Conservation (phyloP, 1,284 basidiomycete genomes). For the Waitea zeae region DNA sequence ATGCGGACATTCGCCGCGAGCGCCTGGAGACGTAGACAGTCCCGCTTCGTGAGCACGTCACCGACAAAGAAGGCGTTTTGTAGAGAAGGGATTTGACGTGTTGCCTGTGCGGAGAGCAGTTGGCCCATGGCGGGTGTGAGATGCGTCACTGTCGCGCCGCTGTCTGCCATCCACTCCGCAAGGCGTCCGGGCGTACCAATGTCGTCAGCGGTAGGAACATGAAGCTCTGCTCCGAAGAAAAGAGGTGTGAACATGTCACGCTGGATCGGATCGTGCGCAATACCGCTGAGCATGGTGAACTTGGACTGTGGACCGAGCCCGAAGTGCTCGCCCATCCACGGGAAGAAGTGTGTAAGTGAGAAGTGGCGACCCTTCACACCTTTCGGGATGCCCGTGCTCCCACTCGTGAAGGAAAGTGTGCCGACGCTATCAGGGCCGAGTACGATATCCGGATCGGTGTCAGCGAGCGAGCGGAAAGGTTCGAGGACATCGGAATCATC, state of each 20-base stretch:
- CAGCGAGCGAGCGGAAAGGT: slow-evolving; percentile 32
- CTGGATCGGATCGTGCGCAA: slow-evolving; percentile 98
- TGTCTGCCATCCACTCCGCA: slow-evolving; percentile 87
- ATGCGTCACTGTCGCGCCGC: slow-evolving; percentile 84
- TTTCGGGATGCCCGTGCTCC: slow-evolving; percentile 96
- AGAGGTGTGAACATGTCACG: slow-evolving; percentile 98
- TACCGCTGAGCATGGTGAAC: slow-evolving; percentile 98
- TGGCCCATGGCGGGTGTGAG: slow-evolving; percentile 99
- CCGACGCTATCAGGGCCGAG: slow-evolving; percentile 93
- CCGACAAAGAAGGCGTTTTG: slow-evolving; percentile 96
- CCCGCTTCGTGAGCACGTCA: slow-evolving; percentile 97
- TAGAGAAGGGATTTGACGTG: slow-evolving; percentile 75
- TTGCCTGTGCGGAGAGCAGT: slow-evolving; percentile 91
- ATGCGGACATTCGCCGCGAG: slow-evolving; percentile 88
- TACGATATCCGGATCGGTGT: slow-evolving; percentile 63
- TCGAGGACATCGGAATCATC: slow-evolving; percentile 33
- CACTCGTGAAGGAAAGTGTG: slow-evolving; percentile 93
- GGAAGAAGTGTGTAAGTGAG: slow-evolving; percentile 98
- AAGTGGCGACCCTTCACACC: slow-evolving; percentile 93
- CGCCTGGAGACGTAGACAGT: slow-evolving; percentile 89
- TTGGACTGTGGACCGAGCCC: slow-evolving; percentile 59
- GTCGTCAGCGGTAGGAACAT: slow-evolving; percentile 94
- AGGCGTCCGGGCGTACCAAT: slow-evolving; percentile 95
- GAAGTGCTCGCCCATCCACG: slow-evolving; percentile 95
- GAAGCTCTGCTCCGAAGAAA: slow-evolving; percentile 91